Conservation (phyloP, 1,139 yeast genomes). For the Pichia kudriavzevii region DNA sequence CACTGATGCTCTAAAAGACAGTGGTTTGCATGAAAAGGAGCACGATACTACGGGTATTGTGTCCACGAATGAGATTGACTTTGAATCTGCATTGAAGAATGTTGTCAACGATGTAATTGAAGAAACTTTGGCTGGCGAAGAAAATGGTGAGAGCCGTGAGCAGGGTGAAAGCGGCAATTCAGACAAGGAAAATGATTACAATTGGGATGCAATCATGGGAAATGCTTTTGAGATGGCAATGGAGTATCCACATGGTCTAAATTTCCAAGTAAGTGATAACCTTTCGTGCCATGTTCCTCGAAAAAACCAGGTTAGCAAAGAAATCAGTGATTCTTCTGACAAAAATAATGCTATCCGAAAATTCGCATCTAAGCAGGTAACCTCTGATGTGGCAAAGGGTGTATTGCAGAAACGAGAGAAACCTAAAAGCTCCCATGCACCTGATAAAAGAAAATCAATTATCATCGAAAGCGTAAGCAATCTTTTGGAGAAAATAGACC, state of each 20-base stretch:
- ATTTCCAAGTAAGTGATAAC: slow-evolving; percentile 61
- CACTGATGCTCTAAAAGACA: slow-evolving; percentile 16
- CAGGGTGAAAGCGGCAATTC: slow-evolving; percentile 4
- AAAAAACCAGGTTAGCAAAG: no score
- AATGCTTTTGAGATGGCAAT: slow-evolving; percentile 69
- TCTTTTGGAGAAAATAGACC: slow-evolving; percentile 9
- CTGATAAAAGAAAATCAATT: slow-evolving; percentile 3
- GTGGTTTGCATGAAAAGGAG: neutral
- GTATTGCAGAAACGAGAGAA: neutral
- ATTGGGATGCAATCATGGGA: slow-evolving; percentile 62
- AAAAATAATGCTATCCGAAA: neutral
- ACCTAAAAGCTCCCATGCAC: neutral
- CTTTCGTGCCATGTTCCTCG: no score
- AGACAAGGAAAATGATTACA: slow-evolving; percentile 28
- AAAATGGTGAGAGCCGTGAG: slow-evolving; percentile 1
- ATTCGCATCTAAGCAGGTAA: neutral
- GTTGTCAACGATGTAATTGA: slow-evolving; percentile 36
- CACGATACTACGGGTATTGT: slow-evolving; percentile 1
- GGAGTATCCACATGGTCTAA: slow-evolving; percentile 52
- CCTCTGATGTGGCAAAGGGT: neutral
- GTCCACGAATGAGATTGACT: slow-evolving; percentile 13
- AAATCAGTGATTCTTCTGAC: slow-evolving; percentile 16
- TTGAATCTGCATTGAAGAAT: slow-evolving; percentile 32
- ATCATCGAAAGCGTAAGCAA: slow-evolving; percentile 7
- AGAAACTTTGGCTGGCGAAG: slow-evolving; percentile 15